Base-by-base conservation (phyloP, 202 grass and related monocot species). In the Setaria viridis region DNA sequence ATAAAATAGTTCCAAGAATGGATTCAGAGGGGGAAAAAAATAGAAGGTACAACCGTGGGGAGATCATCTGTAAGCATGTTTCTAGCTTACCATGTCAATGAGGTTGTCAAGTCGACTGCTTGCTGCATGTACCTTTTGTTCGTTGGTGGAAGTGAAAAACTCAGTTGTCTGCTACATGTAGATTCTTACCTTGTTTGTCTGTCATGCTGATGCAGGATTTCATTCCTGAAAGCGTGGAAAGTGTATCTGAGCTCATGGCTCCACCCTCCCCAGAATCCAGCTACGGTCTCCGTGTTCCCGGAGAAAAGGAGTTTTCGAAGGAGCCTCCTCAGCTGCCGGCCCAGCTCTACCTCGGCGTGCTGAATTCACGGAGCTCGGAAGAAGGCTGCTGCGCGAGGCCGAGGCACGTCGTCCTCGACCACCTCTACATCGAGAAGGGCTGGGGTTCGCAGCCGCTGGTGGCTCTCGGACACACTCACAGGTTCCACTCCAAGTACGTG, bases 361-460 rank as follows among this genome's bases (percentile, higher is more conserved):
- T 99, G 2, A 91, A 91, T 59, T 89, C 90, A 3, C 80, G 87
- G 17, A 74, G 82, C 10, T 83, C 88, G 3, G 82, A 86, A 0
- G 86, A 85, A 65, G 79, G 83, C 48, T 90, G 83, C 48, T 90
- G 83, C 21, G 53, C 79, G 7, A 88, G 67, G 54, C 93, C 92
- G 0, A 86, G 87, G 62, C 93, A 94, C 58, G 85, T 93, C 25
- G 91, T 91, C 49, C 91, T 99, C 49, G 76, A 96, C 88, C 97
- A 96, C 58, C 88, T 94, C 34, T 99, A 86, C 86, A 94, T 96
- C 1, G 93, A 90, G 74, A 95, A 93, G 78, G 90, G 86, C 41
- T 89, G 88, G 70, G 82, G 81, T 37, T 67, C 89, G 29, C 91
- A 94, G 25, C 88, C 93, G 8, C 55, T 94, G 58, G 85, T 96